Evolutionary conservation across 2,329 filamentous ascomycete genomes (phyloP).

Genomic region (Lachnellula cervina): DNA sequence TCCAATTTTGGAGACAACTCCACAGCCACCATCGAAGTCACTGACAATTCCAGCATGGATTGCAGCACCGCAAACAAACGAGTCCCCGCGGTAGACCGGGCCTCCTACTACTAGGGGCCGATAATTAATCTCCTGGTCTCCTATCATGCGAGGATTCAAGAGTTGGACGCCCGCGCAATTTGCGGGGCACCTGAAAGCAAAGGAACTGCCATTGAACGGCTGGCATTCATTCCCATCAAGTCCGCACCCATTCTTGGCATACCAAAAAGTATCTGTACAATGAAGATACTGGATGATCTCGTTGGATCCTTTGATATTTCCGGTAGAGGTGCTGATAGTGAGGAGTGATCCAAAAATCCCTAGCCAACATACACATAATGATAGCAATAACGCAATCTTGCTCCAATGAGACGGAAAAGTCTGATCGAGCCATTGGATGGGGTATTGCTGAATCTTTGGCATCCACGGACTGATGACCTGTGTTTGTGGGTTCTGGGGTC

Average conservation of each 20-base stretch:
- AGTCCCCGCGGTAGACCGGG: conserved; percentile 81
- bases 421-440: too few species aligned
- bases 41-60: conserved; percentile 77
- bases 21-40: conserved; percentile 70
- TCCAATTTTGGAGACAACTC: conserved; percentile 70
- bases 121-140: conserved; percentile 62
- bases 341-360: too few species aligned
- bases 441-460: too few species aligned
- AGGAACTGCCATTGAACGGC: conserved; percentile 64
- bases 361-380: too few species aligned
- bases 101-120: conserved; percentile 61
- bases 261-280: conserved; percentile 68
- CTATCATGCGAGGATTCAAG: conserved; percentile 72
- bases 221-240: conserved; percentile 69
- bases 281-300: conserved; percentile 41
- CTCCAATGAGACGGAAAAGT: too few species aligned
- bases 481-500: too few species aligned
- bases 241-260: conserved; percentile 64
- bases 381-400: too few species aligned
- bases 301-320: not conserved
- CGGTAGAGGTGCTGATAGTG: not conserved
- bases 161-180: conserved; percentile 62
- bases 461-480: too few species aligned
- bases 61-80: conserved; percentile 78
- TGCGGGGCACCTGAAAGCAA: conserved; percentile 70